phyloP scores from a whole-genome alignment of 371 early-diverging fungal genomes.

The Mucor racemosus region DNA sequence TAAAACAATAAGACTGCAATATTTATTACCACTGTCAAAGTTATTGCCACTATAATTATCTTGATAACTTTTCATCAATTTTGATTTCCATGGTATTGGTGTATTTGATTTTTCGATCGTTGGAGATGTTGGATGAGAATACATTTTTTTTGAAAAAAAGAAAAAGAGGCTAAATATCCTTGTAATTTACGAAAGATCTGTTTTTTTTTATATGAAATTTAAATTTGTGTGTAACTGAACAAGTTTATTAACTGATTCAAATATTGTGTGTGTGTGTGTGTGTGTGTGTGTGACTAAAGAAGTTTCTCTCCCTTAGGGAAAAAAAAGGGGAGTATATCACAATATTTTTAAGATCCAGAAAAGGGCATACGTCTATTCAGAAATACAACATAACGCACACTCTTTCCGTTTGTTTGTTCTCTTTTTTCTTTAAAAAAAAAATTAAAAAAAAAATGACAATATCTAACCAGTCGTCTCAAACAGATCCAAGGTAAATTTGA shows the following conservation, averaged over 20 bases:
- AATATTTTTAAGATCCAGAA: slow-evolving; percentile 2
- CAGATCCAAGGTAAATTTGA: slow-evolving; percentile 13
- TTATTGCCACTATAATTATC: slow-evolving; percentile 13
- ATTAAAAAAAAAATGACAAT: slow-evolving; percentile 7
- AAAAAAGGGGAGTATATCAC: neutral
- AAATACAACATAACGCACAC: neutral
- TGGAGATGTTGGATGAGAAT: slow-evolving; percentile 15
- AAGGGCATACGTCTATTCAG: neutral
- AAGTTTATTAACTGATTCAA: neutral
- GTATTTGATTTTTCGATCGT: neutral
- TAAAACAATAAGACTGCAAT: neutral
- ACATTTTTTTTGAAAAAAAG: neutral
- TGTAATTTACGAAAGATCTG: neutral
- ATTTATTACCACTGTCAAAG: slow-evolving; percentile 13
- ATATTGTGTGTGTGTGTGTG: neutral
- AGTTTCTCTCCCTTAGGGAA: neutral
- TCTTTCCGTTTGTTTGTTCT: too few relatives aligned
- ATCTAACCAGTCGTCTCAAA: slow-evolving; percentile 18
- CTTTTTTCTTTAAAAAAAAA: neutral
- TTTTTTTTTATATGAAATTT: slow-evolving; percentile 1
- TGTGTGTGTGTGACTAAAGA: neutral
- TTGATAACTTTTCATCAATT: slow-evolving; percentile 21
- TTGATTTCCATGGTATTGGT: slow-evolving; percentile 21
- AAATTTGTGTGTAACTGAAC: neutral
- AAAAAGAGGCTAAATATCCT: neutral